Percentiles rank a stretch among this genome's conserved stretches.
phyloP scores from a whole-genome alignment of 306 rosid species.

The Geum urbanum region DNA sequence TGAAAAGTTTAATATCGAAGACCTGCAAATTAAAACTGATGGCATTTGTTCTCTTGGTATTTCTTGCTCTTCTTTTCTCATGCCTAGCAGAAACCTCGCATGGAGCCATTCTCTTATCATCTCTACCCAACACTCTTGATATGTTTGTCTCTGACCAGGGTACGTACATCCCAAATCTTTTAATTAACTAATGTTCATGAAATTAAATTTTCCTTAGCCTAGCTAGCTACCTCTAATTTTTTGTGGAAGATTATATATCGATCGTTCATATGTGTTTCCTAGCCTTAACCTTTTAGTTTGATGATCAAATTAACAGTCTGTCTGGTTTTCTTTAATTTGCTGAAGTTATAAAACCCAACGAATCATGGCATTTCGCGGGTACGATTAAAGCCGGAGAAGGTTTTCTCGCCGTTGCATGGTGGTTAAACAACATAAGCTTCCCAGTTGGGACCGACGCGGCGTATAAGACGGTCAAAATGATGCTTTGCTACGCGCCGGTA shows the following conservation, averaged over 20 bases:
- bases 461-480: conserved; percentile 57
- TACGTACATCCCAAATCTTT: conserved; percentile 4
- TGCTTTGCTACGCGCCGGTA: conserved; percentile 67
- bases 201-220: background rate
- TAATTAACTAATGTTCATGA: conserved; percentile 11
- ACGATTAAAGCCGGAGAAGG: conserved; percentile 45
- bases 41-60: conserved; percentile 32
- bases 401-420: conserved; percentile 59
- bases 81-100: conserved; percentile 41
- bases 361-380: background rate
- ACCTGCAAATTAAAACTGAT: background rate
- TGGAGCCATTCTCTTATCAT: conserved; percentile 48
- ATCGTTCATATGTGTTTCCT: too few relatives aligned
- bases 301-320: background rate
- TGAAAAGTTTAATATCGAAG: background rate
- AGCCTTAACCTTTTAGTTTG: background rate
- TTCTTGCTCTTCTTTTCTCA: conserved; percentile 34
- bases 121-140: conserved; percentile 52
- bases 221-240: too few relatives aligned
- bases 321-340: background rate
- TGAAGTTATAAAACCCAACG: background rate
- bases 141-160: conserved; percentile 37
- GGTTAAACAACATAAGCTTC: conserved; percentile 33
- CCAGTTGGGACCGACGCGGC: conserved; percentile 35
- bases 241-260: too few relatives aligned